A percentile compares a stretch with the other conserved stretches of the same genome.
Conservation (phyloP, 192 early-diverging fungal species). For the Phycomyces blakesleeanus region DNA sequence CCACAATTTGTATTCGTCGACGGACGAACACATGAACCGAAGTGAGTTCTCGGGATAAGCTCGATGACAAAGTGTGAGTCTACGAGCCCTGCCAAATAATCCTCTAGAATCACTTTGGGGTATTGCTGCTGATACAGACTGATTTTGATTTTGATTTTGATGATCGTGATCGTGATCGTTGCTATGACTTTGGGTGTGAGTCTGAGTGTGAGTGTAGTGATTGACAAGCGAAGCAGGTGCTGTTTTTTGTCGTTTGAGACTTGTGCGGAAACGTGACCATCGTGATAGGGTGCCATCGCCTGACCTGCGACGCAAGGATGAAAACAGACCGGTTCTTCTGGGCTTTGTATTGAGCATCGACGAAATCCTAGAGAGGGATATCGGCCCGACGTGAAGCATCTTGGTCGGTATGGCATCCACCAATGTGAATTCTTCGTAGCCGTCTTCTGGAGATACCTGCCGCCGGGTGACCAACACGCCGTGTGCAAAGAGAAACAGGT, state of each 20-base stretch:
- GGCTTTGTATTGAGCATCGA: too few relatives aligned
- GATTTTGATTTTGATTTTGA: background rate
- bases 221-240: background rate
- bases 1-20: background rate
- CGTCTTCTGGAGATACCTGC: background rate
- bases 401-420: too few relatives aligned
- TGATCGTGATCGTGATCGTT: too few relatives aligned
- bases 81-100: background rate
- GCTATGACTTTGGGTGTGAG: too few relatives aligned
- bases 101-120: background rate
- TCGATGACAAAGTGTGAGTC: background rate
- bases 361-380: too few relatives aligned
- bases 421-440: background rate
- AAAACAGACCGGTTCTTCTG: too few relatives aligned
- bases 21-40: background rate
- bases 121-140: background rate
- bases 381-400: too few relatives aligned
- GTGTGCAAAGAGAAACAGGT: constrained; percentile 26
- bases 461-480: constrained; percentile 9
- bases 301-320: too few relatives aligned
- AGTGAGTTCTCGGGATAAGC: constrained; percentile 2
- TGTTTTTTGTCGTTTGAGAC: background rate
- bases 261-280: too few relatives aligned
- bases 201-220: too few relatives aligned
- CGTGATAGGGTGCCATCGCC: too few relatives aligned